Percentiles rank a stretch among this genome's conserved stretches.
Evolutionary conservation across 2,329 filamentous ascomycete genomes (phyloP).

Genomic region (Aspergillus unguis): DNA sequence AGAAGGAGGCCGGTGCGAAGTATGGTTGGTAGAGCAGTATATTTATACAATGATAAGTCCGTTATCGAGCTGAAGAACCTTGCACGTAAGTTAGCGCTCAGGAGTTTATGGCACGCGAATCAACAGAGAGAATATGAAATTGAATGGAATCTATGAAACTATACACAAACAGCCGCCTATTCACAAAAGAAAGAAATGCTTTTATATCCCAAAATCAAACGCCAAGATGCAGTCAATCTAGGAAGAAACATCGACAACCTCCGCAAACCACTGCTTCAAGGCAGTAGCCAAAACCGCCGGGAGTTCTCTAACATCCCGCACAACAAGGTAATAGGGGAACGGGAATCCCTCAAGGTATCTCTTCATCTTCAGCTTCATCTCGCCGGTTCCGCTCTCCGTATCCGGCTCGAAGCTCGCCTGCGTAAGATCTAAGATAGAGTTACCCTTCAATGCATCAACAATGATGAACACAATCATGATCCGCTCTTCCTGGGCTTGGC

Average conservation of each 20-base stretch:
- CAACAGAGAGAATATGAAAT: background rate
- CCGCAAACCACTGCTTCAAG: conserved; percentile 92
- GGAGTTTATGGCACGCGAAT: background rate
- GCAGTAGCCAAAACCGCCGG: conserved; percentile 82
- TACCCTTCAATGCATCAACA: conserved; percentile 65
- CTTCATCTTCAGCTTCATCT: conserved; percentile 71
- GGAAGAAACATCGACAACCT: conserved; percentile 53
- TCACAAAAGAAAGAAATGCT: conserved; percentile 15
- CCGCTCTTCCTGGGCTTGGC: conserved; percentile 84
- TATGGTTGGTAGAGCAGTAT: conserved; percentile 68
- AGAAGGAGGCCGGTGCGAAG: conserved; percentile 73
- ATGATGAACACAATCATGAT: conserved; percentile 99
- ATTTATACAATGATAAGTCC: background rate
- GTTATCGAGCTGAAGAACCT: background rate
- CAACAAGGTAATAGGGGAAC: conserved; percentile 94
- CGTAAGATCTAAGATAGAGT: conserved; percentile 76
- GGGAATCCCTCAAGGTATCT: conserved; percentile 94
- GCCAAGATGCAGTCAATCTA: conserved; percentile 15
- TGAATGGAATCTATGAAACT: conserved; percentile 5
- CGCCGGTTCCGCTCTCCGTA: conserved; percentile 54
- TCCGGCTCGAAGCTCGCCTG: conserved; percentile 78
- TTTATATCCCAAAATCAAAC: conserved; percentile 7
- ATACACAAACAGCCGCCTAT: conserved; percentile 6
- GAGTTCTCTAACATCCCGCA: conserved; percentile 85
- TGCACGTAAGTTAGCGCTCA: background rate